Base-by-base conservation (phyloP, 257 asterid species). In the Ilex aquifolium region DNA sequence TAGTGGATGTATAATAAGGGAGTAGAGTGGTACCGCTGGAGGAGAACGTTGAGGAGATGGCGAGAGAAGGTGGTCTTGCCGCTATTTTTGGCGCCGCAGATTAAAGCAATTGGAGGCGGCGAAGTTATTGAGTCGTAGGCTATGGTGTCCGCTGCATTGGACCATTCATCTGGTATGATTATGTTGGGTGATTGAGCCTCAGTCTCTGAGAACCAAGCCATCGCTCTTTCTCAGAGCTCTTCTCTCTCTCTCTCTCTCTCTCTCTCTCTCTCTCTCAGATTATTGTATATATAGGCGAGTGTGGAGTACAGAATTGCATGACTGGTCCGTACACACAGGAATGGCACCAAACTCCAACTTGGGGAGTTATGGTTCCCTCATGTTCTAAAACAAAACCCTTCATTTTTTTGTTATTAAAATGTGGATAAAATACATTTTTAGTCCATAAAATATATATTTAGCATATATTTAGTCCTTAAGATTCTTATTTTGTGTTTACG, bases 61-160 rank as follows among this genome's bases (percentile, higher is more conserved):
- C 98, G 93, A 44, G 95, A 85, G 78, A 88, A 92, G 10, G 85
- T 87, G 30, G 95, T 81, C 76, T 88, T 91, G 76, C 97, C 98
- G 71, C 91, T 76, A 63, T 88, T 91, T 70, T 89, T 91, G 56
- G 96, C 92, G 55, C 98, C 95, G 65, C 99, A 92, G 10, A 85
- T 79, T 17, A 87, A 68, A n/a, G 83, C 69, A 52, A 82, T 72
- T 2, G 91, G 90, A 44, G 72, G 76, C 31, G 66, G 60, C 27
- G 55, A 69, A 57, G 74, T 64, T 66, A 54, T 64, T 13, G 95
- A 80, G 17, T 72, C 69, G 44, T 32, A 32, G 44, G 89, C 78
- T 56, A 85, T 72, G 61, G 82, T 60, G 31, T 81, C 80, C 6
- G 96, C 88, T 6, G 95, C 94, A 40, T 67, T 55, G 32, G 80